Conservation (phyloP, 2,329 filamentous ascomycete genomes). For the Macroventuria anomochaeta region DNA sequence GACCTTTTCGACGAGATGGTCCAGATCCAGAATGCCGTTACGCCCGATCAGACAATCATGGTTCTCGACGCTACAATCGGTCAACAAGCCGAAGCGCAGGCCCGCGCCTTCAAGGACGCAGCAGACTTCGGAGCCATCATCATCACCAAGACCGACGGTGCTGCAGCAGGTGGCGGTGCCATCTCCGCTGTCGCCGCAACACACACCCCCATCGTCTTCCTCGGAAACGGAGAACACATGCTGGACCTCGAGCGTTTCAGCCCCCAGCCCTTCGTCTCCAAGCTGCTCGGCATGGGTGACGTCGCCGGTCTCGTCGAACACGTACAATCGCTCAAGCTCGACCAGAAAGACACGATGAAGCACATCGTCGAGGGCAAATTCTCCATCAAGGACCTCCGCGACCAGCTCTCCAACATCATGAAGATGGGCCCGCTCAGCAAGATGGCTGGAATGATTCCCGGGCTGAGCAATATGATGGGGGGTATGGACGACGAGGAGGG, state of each 20-base stretch:
- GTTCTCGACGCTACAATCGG: conserved; percentile 96
- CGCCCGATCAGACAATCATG: conserved; percentile 97
- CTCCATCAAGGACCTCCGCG: conserved; percentile 89
- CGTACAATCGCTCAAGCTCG: conserved; percentile 91
- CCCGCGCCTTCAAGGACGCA: conserved; percentile 94
- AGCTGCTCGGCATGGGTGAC: conserved; percentile 95
- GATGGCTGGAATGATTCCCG: conserved; percentile 98
- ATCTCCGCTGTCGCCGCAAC: conserved; percentile 98
- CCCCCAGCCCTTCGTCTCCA: conserved; percentile 90
- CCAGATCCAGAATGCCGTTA: conserved; percentile 90
- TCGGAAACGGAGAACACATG: conserved; percentile 97
- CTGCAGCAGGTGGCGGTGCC: conserved; percentile 92
- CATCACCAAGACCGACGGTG: conserved; percentile 97
- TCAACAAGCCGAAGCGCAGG: conserved; percentile 92
- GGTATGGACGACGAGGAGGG: conserved; percentile 98
- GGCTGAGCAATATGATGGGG: conserved; percentile 90
- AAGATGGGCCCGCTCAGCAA: conserved; percentile 98
- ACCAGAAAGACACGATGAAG: conserved; percentile 99
- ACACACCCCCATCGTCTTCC: conserved; percentile 95
- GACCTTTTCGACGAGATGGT: conserved; percentile 97
- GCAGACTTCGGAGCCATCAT: conserved; percentile 98
- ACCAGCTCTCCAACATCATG: conserved; percentile 98
- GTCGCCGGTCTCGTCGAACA: conserved; percentile 95
- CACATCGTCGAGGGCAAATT: conserved; percentile 97
- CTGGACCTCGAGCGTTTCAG: conserved; percentile 92